Percentiles rank a stretch among this genome's conserved stretches.
phyloP scores from a whole-genome alignment of 805 yeast species.

The Blastobotrys attinorum region DNA sequence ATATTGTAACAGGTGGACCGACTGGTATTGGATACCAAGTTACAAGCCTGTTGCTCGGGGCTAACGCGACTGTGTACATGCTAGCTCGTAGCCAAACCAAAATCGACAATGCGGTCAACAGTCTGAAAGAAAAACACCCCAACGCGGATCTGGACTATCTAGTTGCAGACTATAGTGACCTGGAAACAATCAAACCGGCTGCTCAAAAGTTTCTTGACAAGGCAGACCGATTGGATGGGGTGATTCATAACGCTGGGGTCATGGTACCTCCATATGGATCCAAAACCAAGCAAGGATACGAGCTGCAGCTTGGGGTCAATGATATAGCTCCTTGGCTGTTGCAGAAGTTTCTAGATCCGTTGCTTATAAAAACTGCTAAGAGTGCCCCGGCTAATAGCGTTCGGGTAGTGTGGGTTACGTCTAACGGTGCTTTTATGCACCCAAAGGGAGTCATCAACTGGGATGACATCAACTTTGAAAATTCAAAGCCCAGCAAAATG shows the following conservation, averaged over 20 bases:
- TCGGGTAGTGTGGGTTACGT: slow-evolving; percentile 41
- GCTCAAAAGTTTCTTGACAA: slow-evolving; percentile 23
- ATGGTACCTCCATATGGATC: slow-evolving; percentile 20
- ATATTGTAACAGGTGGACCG: slow-evolving; percentile 30
- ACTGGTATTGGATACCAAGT: slow-evolving; percentile 32
- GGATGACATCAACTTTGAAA: slow-evolving; percentile 20
- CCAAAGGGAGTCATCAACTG: slow-evolving; percentile 30
- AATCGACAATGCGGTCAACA: slow-evolving; percentile 25
- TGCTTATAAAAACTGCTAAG: slow-evolving; percentile 30
- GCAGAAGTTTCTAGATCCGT: slow-evolving; percentile 33
- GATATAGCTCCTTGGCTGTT: slow-evolving; percentile 40
- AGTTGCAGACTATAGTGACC: slow-evolving; percentile 29
- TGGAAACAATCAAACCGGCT: slow-evolving; percentile 35
- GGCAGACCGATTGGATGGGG: slow-evolving; percentile 29
- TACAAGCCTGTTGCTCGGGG: slow-evolving; percentile 26
- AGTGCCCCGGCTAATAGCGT: slow-evolving; percentile 24
- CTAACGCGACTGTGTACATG: slow-evolving; percentile 32
- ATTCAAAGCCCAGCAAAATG: background rate
- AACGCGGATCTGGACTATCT: slow-evolving; percentile 14
- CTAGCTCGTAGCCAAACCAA: slow-evolving; percentile 32
- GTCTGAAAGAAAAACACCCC: slow-evolving; percentile 23
- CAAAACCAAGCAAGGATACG: slow-evolving; percentile 38
- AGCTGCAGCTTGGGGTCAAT: slow-evolving; percentile 41
- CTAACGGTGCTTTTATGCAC: slow-evolving; percentile 29
- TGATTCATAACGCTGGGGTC: slow-evolving; percentile 41